phyloP scores from a whole-genome alignment of 2,329 filamentous ascomycete genomes.

The Colletotrichum endophyticum region DNA sequence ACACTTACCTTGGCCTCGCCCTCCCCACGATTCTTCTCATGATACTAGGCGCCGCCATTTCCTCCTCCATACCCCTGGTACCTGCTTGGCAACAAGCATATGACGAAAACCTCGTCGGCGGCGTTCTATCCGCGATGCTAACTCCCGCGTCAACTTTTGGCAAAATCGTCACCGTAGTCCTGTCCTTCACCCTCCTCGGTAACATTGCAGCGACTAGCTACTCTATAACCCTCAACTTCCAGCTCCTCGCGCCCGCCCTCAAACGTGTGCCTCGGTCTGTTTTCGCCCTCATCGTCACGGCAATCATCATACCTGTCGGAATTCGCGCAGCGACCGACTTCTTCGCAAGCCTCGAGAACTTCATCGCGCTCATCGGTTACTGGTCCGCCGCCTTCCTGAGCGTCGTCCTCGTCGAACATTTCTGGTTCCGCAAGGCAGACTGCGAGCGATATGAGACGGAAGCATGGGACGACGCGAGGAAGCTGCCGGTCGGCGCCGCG shows the following conservation, averaged over 20 bases:
- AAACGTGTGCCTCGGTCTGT: conserved; percentile 43
- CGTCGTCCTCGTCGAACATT: conserved; percentile 40
- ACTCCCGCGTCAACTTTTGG: conserved; percentile 34
- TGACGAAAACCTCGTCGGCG: conserved; percentile 31
- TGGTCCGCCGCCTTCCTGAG: conserved; percentile 49
- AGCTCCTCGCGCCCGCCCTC: conserved; percentile 40
- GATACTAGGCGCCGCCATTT: conserved; percentile 44
- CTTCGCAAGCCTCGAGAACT: conserved; percentile 47
- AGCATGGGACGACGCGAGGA: conserved; percentile 12
- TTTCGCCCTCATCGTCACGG: conserved; percentile 43
- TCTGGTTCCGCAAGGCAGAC: background rate
- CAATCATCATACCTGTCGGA: conserved; percentile 44
- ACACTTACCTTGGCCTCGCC: conserved; percentile 61
- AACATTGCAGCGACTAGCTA: conserved; percentile 44
- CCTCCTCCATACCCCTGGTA: conserved; percentile 31
- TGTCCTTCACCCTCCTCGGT: conserved; percentile 41
- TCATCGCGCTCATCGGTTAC: conserved; percentile 49
- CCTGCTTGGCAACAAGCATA: conserved; percentile 32
- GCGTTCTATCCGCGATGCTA: conserved; percentile 36
- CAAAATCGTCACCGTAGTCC: conserved; percentile 39
- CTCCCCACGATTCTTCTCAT: conserved; percentile 36
- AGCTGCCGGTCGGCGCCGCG: conserved; percentile 49
- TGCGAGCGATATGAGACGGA: background rate
- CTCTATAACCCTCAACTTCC: conserved; percentile 42
- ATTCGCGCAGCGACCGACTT: conserved; percentile 44